Conservation (phyloP, 495 filamentous ascomycete species). For the Jackrogersella multiformis region DNA sequence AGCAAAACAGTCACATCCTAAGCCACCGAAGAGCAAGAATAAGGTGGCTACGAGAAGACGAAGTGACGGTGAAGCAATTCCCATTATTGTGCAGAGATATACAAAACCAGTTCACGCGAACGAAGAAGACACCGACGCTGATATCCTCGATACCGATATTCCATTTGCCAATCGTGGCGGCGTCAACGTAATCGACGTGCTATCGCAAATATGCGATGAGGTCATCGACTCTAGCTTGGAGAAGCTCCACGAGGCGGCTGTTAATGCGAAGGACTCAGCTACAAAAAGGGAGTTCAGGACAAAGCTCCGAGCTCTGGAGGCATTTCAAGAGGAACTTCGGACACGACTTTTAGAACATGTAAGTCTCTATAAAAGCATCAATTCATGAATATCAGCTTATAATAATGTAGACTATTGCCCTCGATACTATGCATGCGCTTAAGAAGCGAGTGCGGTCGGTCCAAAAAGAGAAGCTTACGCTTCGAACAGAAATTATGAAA, state of each 20-base stretch:
- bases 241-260: slow-evolving; percentile 52
- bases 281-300: slow-evolving; percentile 64
- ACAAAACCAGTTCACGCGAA: slow-evolving; percentile 46
- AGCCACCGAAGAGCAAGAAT: slow-evolving; percentile 31
- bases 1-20: slow-evolving; percentile 51
- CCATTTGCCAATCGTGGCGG: slow-evolving; percentile 66
- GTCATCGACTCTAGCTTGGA: slow-evolving; percentile 64
- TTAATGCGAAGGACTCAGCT: slow-evolving; percentile 51
- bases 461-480: slow-evolving; percentile 70
- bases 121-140: slow-evolving; percentile 50
- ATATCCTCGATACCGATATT: slow-evolving; percentile 57
- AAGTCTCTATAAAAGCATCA: slow-evolving; percentile 41
- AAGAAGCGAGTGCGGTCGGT: slow-evolving; percentile 68
- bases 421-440: slow-evolving; percentile 72
- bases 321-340: slow-evolving; percentile 73
- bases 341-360: slow-evolving; percentile 69
- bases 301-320: slow-evolving; percentile 70
- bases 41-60: slow-evolving; percentile 31
- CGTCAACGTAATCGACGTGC: slow-evolving; percentile 74
- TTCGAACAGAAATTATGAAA: slow-evolving; percentile 70
- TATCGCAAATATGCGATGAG: slow-evolving; percentile 75
- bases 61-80: slow-evolving; percentile 49
- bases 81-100: slow-evolving; percentile 59
- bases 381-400: slow-evolving; percentile 17
- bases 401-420: slow-evolving; percentile 58